These are phyloP conservation scores for Aurantiochytrium sp. DNA, from an alignment of 108 stramenopile genomes.

Conservation along the genomic window DNA sequence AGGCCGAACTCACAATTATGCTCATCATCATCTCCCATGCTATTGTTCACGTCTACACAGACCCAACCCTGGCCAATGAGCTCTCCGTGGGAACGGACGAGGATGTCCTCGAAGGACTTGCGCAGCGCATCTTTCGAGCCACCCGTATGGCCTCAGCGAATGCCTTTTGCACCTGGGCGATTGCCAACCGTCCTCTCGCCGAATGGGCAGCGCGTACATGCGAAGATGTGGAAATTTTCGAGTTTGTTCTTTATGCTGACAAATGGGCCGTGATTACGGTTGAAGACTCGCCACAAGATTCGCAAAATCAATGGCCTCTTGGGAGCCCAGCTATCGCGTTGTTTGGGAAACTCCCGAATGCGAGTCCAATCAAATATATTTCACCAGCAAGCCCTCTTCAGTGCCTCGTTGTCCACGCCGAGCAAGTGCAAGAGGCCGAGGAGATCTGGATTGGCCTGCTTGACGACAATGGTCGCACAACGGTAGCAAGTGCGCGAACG, in stretches of 20 bases:
- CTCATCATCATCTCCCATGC: not conserved
- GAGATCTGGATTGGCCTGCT: not conserved
- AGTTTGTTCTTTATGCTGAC: too few species aligned
- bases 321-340: too few species aligned
- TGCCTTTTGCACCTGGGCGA: not conserved
- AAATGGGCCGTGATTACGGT: too few species aligned
- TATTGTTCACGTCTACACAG: not conserved
- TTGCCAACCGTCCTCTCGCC: not conserved
- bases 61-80: not conserved
- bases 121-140: not conserved
- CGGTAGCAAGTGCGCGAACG: not conserved
- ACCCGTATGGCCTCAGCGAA: too few species aligned
- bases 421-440: too few species aligned
- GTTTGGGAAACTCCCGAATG: too few species aligned
- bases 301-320: too few species aligned
- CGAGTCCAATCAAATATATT: too few species aligned
- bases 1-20: not conserved
- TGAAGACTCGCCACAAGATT: too few species aligned
- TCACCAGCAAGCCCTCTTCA: too few species aligned
- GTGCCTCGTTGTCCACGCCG: too few species aligned
- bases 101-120: not conserved
- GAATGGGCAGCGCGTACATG: not conserved
- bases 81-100: not conserved
- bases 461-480: not conserved
- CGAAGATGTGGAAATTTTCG: too few species aligned